Evolutionary conservation across 805 yeast species (phyloP).

Genomic region (Candida incommunis): DNA sequence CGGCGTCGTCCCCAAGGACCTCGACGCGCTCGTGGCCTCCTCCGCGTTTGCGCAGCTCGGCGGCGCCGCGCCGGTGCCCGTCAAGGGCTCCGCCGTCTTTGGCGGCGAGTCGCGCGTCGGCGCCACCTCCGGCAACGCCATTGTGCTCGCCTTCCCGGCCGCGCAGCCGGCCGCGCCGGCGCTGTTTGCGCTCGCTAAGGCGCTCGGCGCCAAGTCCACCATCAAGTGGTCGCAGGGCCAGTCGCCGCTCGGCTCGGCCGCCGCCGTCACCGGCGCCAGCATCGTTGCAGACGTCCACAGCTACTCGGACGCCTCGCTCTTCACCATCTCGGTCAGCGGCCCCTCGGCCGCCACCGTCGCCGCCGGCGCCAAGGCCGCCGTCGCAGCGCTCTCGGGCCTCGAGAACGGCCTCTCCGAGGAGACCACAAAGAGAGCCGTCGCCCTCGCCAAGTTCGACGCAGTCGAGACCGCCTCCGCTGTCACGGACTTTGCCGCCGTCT

Average conservation of each 20-base stretch:
- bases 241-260: constrained; percentile 34
- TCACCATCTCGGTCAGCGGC: constrained; percentile 55
- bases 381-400: constrained; percentile 15
- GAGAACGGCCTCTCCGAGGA: constrained; percentile 16
- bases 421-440: constrained; percentile 35
- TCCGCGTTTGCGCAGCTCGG: constrained; percentile 40
- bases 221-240: constrained; percentile 41
- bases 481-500: constrained; percentile 22
- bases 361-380: constrained; percentile 36
- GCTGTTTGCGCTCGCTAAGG: constrained; percentile 58
- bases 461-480: constrained; percentile 31
- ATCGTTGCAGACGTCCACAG: constrained; percentile 39
- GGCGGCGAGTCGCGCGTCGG: constrained; percentile 50
- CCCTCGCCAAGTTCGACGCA: constrained; percentile 45
- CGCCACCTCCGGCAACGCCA: constrained; percentile 48
- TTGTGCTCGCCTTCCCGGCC: constrained; percentile 73
- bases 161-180: constrained; percentile 43
- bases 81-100: constrained; percentile 31
- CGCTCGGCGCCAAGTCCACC: constrained; percentile 35
- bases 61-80: constrained; percentile 36
- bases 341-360: constrained; percentile 44
- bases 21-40: constrained; percentile 50
- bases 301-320: constrained; percentile 71
- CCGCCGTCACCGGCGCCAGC: constrained; percentile 30
- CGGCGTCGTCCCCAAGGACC: constrained; percentile 62